phyloP scores from a whole-genome alignment of 2,329 filamentous ascomycete genomes.

The Colletotrichum filicis region DNA sequence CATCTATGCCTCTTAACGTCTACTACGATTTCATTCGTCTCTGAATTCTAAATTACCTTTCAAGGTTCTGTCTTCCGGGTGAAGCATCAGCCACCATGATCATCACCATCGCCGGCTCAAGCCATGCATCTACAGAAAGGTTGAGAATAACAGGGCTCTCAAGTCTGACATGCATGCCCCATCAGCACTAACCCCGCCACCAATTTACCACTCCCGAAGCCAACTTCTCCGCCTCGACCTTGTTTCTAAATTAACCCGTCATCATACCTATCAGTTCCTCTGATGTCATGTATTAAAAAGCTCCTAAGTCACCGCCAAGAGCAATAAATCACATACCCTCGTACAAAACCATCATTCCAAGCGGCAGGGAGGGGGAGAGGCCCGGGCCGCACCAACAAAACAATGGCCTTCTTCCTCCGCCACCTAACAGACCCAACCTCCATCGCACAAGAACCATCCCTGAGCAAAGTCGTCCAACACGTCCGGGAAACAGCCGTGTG shows the following conservation, averaged over 20 bases:
- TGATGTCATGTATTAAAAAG: background rate
- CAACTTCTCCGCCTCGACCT: background rate
- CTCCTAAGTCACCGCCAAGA: background rate
- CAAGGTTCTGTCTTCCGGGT: background rate
- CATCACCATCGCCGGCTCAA: no score
- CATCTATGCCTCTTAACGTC: no score
- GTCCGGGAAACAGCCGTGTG: background rate
- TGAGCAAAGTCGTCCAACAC: background rate
- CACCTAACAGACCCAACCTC: slow-evolving; percentile 2
- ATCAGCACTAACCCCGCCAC: background rate
- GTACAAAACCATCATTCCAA: no score
- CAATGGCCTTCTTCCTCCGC: slow-evolving; percentile 13
- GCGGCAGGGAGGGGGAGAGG: no score
- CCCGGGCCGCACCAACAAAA: no score
- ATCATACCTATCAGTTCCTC: no score
- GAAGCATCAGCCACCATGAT: background rate
- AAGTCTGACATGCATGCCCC: background rate
- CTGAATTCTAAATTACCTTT: no score
- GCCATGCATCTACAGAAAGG: no score
- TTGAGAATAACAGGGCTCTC: no score
- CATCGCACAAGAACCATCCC: slow-evolving; percentile 1
- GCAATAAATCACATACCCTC: background rate
- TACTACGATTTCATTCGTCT: no score
- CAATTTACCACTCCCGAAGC: no score
- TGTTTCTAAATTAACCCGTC: background rate